These are phyloP conservation scores for Pleodorina starrii DNA, from an alignment of 139 green algal species.

Conservation along the genomic window DNA sequence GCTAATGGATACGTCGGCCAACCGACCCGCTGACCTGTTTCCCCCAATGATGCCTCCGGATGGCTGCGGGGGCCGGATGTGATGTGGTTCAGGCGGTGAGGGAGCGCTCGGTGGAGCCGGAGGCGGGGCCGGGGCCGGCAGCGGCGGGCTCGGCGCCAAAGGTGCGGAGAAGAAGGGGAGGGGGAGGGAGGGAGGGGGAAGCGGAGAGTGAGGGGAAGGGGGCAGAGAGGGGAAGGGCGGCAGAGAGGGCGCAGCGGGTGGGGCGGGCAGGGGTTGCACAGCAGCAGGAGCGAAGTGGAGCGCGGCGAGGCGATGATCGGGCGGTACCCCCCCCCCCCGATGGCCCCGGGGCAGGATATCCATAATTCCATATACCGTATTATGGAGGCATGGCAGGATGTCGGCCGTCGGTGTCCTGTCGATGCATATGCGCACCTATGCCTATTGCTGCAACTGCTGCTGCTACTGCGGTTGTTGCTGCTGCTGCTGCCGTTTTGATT, in stretches of 20 bases:
- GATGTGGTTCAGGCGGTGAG: not conserved
- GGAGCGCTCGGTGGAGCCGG: constrained; percentile 8
- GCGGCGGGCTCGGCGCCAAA: not conserved
- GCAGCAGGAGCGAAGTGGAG: not conserved
- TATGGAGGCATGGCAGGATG: no score
- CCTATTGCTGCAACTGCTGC: not conserved
- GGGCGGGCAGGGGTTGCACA: not conserved
- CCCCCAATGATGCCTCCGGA: not conserved
- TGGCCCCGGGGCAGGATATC: no score
- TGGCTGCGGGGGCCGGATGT: no score
- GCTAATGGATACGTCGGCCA: not conserved
- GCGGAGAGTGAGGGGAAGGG: not conserved
- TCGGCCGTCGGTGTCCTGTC: not conserved
- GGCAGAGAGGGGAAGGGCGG: not conserved
- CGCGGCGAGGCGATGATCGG: not conserved
- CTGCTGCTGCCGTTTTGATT: not conserved
- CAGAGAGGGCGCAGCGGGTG: not conserved
- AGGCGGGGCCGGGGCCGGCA: not conserved
- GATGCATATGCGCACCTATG: not conserved
- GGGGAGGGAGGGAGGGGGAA: not conserved
- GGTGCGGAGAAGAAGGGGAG: not conserved
- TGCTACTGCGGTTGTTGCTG: not conserved
- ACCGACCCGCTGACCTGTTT: not conserved
- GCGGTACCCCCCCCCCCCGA: not conserved
- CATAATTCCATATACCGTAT: no score